Percentiles rank a stretch among this genome's conserved stretches.
phyloP scores from a whole-genome alignment of 2,329 filamentous ascomycete species.

The Rachicladosporium sp. region DNA sequence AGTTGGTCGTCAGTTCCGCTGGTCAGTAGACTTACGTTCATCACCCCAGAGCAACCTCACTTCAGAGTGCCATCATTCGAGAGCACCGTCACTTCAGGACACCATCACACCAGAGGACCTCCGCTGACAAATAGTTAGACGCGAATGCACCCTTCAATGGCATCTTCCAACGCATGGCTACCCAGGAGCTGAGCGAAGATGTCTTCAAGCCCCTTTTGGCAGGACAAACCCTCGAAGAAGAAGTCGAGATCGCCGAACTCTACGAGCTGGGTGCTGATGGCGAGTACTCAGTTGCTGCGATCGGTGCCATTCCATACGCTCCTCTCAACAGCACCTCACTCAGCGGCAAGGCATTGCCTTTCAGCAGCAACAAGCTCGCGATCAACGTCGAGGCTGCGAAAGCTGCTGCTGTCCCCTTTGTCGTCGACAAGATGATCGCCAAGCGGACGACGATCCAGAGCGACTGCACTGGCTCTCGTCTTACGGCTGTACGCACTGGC shows the following conservation, averaged over 20 bases:
- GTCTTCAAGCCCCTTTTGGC: constrained; percentile 39
- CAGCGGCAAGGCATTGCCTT: constrained; percentile 40
- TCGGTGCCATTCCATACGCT: constrained; percentile 46
- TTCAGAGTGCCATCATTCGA: no score
- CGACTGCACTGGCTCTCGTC: constrained; percentile 35
- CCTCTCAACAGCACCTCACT: constrained; percentile 40
- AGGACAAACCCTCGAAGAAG: constrained; percentile 38
- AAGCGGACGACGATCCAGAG: constrained; percentile 42
- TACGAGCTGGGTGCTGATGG: constrained; percentile 23
- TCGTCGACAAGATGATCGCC: constrained; percentile 27
- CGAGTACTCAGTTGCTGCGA: constrained; percentile 41
- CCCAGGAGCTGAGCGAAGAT: constrained; percentile 32
- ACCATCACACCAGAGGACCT: no score
- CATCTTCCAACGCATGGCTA: constrained; percentile 39
- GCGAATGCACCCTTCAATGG: constrained; percentile 34
- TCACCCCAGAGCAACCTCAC: no score
- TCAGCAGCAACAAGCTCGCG: constrained; percentile 46
- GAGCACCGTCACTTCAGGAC: no score
- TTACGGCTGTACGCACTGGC: constrained; percentile 36
- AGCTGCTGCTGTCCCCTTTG: constrained; percentile 39
- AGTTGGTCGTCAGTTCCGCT: constrained; percentile 12
- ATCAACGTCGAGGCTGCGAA: constrained; percentile 45
- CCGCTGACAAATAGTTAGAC: no score
- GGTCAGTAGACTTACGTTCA: constrained; percentile 4
- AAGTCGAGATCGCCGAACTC: constrained; percentile 44